Percentiles rank a stretch among this genome's conserved stretches.
These are phyloP conservation scores for Mollisia scopiformis DNA, from an alignment of 2,329 filamentous ascomycete species.

Conservation along the genomic window DNA sequence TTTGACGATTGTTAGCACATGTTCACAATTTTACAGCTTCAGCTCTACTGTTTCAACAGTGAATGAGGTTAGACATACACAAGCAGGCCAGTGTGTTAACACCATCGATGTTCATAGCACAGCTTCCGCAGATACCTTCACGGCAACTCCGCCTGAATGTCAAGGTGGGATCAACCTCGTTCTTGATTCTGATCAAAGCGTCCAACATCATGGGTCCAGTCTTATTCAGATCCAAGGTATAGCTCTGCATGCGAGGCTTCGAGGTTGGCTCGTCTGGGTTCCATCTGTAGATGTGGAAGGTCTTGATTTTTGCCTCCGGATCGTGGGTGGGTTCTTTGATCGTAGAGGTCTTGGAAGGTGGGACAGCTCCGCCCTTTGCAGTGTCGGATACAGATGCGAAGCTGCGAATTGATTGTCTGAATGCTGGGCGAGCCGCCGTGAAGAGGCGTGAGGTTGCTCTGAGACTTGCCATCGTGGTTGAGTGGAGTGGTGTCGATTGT, in stretches of 20 bases:
- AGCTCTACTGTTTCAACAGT: too few species aligned
- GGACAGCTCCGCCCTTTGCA: constrained; percentile 4
- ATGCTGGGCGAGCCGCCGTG: constrained; percentile 24
- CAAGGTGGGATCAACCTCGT: constrained; percentile 94
- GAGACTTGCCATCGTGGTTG: constrained; percentile 31
- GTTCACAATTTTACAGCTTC: too few species aligned
- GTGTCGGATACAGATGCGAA: constrained; percentile 25
- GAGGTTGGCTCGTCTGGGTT: constrained; percentile 89
- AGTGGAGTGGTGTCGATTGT: constrained; percentile 20
- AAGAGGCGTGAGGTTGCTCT: constrained; percentile 29
- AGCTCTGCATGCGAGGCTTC: constrained; percentile 95
- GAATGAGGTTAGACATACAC: constrained; percentile 81
- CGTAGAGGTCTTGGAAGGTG: constrained; percentile 27
- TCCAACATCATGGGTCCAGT: constrained; percentile 98
- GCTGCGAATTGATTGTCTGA: constrained; percentile 20
- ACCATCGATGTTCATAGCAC: constrained; percentile 40
- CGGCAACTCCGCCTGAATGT: constrained; percentile 95
- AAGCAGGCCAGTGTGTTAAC: constrained; percentile 97
- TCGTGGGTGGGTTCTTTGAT: constrained; percentile 52
- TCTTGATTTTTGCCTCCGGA: constrained; percentile 76
- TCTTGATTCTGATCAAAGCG: constrained; percentile 97
- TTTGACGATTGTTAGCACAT: constrained; percentile 45
- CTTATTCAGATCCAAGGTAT: constrained; percentile 96
- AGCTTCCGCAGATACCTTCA: constrained; percentile 72
- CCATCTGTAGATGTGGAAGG: constrained; percentile 99